phyloP scores from a whole-genome alignment of 176 grass and related monocot genomes.

The Aegilops bicornis region DNA sequence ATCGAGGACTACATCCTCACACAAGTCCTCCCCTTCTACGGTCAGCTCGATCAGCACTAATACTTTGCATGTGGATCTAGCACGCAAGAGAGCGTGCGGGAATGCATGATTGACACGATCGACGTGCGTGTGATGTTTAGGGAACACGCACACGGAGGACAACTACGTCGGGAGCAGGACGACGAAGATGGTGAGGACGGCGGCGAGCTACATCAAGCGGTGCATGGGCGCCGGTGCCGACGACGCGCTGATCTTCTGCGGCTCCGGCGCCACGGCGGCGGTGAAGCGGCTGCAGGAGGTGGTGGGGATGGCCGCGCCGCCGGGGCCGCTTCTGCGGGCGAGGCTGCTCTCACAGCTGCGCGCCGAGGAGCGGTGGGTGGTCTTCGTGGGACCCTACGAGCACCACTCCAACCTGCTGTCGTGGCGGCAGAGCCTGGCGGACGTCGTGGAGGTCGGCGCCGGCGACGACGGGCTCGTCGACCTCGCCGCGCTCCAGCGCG shows the following conservation, averaged over 20 bases:
- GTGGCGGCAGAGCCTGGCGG: constrained; percentile 70
- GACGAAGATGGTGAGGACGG: constrained; percentile 40
- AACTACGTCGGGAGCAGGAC: constrained; percentile 76
- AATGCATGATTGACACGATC: too few species aligned
- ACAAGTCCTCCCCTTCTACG: constrained; percentile 78
- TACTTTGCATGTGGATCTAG: not conserved
- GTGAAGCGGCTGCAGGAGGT: constrained; percentile 79
- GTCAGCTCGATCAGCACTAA: constrained; percentile 10
- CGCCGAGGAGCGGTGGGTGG: constrained; percentile 68
- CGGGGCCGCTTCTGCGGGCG: constrained; percentile 19
- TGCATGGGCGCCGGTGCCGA: constrained; percentile 56
- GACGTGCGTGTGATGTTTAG: constrained; percentile 4
- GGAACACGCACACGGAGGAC: constrained; percentile 90
- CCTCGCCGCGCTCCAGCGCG: constrained; percentile 35
- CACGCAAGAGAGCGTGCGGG: not conserved
- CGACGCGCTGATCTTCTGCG: constrained; percentile 75
- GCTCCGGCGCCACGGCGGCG: constrained; percentile 64
- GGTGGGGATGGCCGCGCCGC: constrained; percentile 55
- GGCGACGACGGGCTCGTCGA: constrained; percentile 52
- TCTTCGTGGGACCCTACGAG: constrained; percentile 76
- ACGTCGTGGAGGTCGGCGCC: constrained; percentile 66
- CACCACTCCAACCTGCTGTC: constrained; percentile 96
- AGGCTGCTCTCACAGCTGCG: constrained; percentile 10
- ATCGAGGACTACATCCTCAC: constrained; percentile 80
- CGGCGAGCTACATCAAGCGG: constrained; percentile 65